Percentiles rank a stretch among this genome's conserved stretches.
Conservation (phyloP, 2,329 filamentous ascomycete species). For the Talaromyces piceae region DNA sequence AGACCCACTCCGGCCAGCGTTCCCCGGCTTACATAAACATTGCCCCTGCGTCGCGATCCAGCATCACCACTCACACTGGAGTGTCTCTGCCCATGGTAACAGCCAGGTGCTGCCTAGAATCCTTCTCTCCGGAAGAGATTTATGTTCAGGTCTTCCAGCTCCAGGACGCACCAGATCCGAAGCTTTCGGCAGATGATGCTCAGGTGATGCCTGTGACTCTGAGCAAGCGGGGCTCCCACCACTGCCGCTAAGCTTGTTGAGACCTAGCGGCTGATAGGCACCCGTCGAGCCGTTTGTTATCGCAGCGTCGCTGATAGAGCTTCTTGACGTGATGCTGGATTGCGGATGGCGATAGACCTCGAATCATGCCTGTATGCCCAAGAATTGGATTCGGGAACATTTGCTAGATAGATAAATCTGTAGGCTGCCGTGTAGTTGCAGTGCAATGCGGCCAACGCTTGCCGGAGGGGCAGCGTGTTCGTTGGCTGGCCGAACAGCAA, state of each 20-base stretch:
- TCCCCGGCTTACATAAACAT: neutral
- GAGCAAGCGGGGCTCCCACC: neutral
- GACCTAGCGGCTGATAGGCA: constrained; percentile 4
- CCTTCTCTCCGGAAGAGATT: neutral
- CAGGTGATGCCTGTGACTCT: constrained; percentile 2
- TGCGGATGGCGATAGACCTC: neutral
- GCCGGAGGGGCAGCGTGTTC: neutral
- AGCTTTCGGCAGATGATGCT: neutral
- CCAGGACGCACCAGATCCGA: neutral
- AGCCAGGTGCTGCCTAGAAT: neutral
- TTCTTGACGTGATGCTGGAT: neutral
- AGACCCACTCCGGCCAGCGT: neutral
- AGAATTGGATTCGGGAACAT: neutral
- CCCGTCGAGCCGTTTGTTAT: constrained; percentile 5
- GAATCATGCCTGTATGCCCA: neutral
- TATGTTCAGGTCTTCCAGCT: neutral
- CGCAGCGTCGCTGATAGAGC: neutral
- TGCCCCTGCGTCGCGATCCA: neutral
- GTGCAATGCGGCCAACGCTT: neutral
- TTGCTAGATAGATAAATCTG: neutral
- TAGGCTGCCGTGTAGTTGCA: neutral
- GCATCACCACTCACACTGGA: too few relatives aligned
- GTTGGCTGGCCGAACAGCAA: neutral
- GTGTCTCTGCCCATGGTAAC: neutral
- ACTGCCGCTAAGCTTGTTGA: neutral